Conservation (phyloP, 495 filamentous ascomycete genomes). For the Massariosphaeria phaeospora region DNA sequence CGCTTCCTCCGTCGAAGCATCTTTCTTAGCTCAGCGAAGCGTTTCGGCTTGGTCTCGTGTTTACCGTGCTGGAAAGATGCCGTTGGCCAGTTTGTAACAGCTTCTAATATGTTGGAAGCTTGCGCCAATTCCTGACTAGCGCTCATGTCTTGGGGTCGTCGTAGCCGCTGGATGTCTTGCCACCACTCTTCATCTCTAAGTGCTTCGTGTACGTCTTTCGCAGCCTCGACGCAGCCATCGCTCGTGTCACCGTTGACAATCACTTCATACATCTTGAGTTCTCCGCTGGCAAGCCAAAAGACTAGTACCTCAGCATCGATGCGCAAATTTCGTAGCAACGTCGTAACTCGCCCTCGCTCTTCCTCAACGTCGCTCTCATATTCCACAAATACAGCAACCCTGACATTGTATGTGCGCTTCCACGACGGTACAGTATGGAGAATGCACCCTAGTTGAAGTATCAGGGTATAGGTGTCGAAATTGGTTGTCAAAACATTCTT, state of each 20-base stretch:
- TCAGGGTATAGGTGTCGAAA: constrained; percentile 87
- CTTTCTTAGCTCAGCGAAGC: constrained; percentile 49
- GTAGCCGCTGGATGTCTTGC: constrained; percentile 63
- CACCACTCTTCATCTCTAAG: constrained; percentile 75
- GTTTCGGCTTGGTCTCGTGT: constrained; percentile 39
- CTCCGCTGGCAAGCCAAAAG: constrained; percentile 74
- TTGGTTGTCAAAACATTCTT: constrained; percentile 77
- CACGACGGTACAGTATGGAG: constrained; percentile 76
- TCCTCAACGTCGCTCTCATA: constrained; percentile 82
- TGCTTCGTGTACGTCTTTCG: constrained; percentile 52
- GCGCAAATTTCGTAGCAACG: constrained; percentile 71
- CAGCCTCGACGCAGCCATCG: constrained; percentile 42
- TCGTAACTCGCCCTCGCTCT: constrained; percentile 66
- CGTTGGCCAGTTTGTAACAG: constrained; percentile 49
- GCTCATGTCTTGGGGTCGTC: constrained; percentile 41
- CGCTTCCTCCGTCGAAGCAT: constrained; percentile 48
- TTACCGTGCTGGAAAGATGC: constrained; percentile 53
- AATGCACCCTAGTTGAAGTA: constrained; percentile 81
- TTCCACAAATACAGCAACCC: constrained; percentile 81
- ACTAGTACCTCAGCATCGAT: constrained; percentile 76
- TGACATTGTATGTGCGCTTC: constrained; percentile 69
- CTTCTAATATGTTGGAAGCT: constrained; percentile 33
- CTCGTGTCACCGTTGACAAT: constrained; percentile 63
- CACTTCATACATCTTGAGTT: constrained; percentile 66
- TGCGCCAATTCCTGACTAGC: constrained; percentile 34